phyloP scores from a whole-genome alignment of 2,329 filamentous ascomycete genomes.

The Neopestalotiopsis clavispora region DNA sequence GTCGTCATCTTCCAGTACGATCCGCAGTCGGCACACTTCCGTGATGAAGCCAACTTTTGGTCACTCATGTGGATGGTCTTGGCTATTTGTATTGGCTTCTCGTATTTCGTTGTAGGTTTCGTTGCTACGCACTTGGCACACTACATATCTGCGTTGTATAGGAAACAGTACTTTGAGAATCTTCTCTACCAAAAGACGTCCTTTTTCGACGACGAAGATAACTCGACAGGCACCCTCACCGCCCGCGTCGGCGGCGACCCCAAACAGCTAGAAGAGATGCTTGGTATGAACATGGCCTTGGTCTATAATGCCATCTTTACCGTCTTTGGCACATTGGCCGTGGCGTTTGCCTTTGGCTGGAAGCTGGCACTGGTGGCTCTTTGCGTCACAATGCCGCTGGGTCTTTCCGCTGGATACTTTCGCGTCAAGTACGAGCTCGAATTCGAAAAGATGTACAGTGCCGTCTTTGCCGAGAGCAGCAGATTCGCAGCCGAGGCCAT shows the following conservation, averaged over 20 bases:
- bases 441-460: slow-evolving; percentile 71
- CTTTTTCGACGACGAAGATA: slow-evolving; percentile 65
- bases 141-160: slow-evolving; percentile 57
- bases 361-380: slow-evolving; percentile 73
- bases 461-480: slow-evolving; percentile 73
- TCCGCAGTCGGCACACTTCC: slow-evolving; percentile 34
- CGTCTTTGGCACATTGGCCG: slow-evolving; percentile 66
- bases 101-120: slow-evolving; percentile 56
- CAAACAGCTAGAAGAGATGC: slow-evolving; percentile 64
- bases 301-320: slow-evolving; percentile 54
- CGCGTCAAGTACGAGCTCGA: slow-evolving; percentile 64
- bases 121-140: slow-evolving; percentile 52
- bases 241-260: slow-evolving; percentile 61
- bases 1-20: slow-evolving; percentile 53
- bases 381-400: slow-evolving; percentile 62
- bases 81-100: slow-evolving; percentile 55
- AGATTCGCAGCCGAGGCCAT: slow-evolving; percentile 78
- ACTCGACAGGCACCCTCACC: slow-evolving; percentile 65
- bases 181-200: slow-evolving; percentile 63
- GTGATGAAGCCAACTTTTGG: slow-evolving; percentile 61
- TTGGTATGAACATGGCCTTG: slow-evolving; percentile 65
- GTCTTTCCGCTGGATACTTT: slow-evolving; percentile 53
- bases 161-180: slow-evolving; percentile 64
- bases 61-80: slow-evolving; percentile 68
- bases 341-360: slow-evolving; percentile 77